Percentiles rank a stretch among this genome's conserved stretches.
Conservation (phyloP, 1,284 basidiomycete genomes). For the Grifola frondosa region DNA sequence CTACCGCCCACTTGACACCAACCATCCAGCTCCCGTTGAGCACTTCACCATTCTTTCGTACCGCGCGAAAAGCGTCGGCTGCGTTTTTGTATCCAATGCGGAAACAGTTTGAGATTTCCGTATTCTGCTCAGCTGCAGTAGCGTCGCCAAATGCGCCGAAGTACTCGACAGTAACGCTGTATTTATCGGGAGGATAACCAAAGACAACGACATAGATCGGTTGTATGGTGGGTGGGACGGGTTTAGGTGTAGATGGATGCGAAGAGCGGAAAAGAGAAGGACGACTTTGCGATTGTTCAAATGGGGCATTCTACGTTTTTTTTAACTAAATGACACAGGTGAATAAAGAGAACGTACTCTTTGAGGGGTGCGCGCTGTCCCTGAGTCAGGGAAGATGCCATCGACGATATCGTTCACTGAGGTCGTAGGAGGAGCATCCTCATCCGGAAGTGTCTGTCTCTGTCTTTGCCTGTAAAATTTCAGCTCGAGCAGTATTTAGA, state of each 20-base stretch:
- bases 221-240: slow-evolving; percentile 29
- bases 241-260: slow-evolving; percentile 32
- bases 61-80: slow-evolving; percentile 70
- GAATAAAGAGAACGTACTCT: slow-evolving; percentile 37
- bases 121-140: slow-evolving; percentile 63
- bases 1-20: slow-evolving; percentile 76
- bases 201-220: slow-evolving; percentile 68
- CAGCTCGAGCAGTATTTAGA: not conserved
- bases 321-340: not conserved
- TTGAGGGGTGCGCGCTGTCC: slow-evolving; percentile 40
- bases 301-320: slow-evolving; percentile 32
- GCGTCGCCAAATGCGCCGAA: slow-evolving; percentile 65
- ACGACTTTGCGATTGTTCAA: slow-evolving; percentile 30
- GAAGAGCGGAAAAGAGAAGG: slow-evolving; percentile 24
- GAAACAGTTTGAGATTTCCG: slow-evolving; percentile 70
- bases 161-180: slow-evolving; percentile 65
- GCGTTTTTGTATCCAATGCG: slow-evolving; percentile 67
- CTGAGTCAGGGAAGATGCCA: slow-evolving; percentile 46
- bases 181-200: slow-evolving; percentile 74
- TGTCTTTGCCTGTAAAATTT: slow-evolving; percentile 37
- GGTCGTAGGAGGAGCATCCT: slow-evolving; percentile 69
- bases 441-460: slow-evolving; percentile 61
- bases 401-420: slow-evolving; percentile 73
- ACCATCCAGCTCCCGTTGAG: slow-evolving; percentile 76
- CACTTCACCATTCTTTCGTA: slow-evolving; percentile 77